A percentile compares a stretch with the other conserved stretches of the same genome.
Evolutionary conservation across 1,139 yeast genomes (phyloP).

Genomic region (Taphrina communis): DNA sequence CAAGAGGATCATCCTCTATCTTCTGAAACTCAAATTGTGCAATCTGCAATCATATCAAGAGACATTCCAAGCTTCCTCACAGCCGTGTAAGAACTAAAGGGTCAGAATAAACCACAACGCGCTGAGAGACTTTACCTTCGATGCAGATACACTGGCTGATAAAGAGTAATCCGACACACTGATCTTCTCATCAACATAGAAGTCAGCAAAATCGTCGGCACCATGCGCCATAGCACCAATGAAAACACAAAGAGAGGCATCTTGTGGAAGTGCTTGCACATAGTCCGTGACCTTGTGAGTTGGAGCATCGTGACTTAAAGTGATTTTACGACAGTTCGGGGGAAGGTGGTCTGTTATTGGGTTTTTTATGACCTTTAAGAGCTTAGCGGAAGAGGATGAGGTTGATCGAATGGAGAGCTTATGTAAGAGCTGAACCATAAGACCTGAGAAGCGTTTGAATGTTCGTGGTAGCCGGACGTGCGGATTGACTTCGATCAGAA

Average conservation of each 20-base stretch:
- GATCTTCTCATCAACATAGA: conserved; percentile 91
- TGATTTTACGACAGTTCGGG: conserved; percentile 89
- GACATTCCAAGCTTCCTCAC: conserved; percentile 38
- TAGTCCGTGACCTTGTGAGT: conserved; percentile 88
- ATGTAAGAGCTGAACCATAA: conserved; percentile 95
- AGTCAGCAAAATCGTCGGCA: conserved; percentile 95
- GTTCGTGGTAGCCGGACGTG: conserved; percentile 97
- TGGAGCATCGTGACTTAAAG: conserved; percentile 92
- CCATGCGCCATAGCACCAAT: conserved; percentile 99
- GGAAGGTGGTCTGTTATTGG: conserved; percentile 97
- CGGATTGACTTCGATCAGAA: conserved; percentile 92
- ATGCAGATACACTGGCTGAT: conserved; percentile 97
- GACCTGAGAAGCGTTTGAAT: conserved; percentile 93
- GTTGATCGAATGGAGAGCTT: conserved; percentile 91
- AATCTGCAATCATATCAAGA: neutral
- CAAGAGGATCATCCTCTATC: too few relatives aligned
- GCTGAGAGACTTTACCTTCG: conserved; percentile 57
- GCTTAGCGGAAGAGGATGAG: conserved; percentile 83
- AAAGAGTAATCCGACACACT: conserved; percentile 94
- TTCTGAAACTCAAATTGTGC: neutral
- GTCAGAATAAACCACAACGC: neutral
- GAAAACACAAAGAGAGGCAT: conserved; percentile 94
- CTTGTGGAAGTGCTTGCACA: conserved; percentile 76
- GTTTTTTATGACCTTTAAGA: conserved; percentile 90
- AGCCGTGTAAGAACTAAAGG: conserved; percentile 30